phyloP scores from a whole-genome alignment of 805 yeast species.

The Zygosaccharomyces pseudorouxii region DNA sequence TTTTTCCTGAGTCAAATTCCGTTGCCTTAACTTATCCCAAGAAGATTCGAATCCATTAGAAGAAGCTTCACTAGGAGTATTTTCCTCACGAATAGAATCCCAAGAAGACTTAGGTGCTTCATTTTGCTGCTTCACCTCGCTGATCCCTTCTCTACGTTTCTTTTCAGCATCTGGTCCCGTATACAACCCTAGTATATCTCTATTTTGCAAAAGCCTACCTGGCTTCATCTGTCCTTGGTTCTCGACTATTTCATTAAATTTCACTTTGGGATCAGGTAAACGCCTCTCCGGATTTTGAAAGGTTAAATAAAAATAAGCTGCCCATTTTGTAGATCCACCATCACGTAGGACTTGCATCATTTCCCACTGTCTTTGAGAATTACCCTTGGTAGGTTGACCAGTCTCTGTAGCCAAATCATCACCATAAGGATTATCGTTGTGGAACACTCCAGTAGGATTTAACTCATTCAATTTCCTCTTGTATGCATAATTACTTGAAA shows the following conservation, averaged over 20 bases:
- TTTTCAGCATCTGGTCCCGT: slow-evolving; percentile 29
- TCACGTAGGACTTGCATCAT: slow-evolving; percentile 34
- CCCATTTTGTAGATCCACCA: slow-evolving; percentile 41
- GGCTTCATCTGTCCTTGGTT: slow-evolving; percentile 9
- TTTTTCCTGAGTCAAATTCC: neutral
- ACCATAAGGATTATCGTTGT: slow-evolving; percentile 13
- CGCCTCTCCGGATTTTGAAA: slow-evolving; percentile 47
- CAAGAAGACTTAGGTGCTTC: slow-evolving; percentile 32
- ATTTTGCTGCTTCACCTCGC: slow-evolving; percentile 4
- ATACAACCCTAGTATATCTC: slow-evolving; percentile 39
- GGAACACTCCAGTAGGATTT: slow-evolving; percentile 26
- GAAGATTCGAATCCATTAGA: slow-evolving; percentile 15
- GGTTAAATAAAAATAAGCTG: slow-evolving; percentile 49
- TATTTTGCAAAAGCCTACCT: slow-evolving; percentile 32
- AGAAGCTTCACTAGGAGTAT: slow-evolving; percentile 13
- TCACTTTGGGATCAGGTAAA: slow-evolving; percentile 51
- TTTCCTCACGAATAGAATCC: slow-evolving; percentile 36
- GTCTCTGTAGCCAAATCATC: slow-evolving; percentile 10
- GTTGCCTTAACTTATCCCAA: slow-evolving; percentile 34
- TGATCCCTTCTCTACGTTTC: slow-evolving; percentile 15
- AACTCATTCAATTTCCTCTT: slow-evolving; percentile 28
- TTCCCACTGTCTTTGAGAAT: slow-evolving; percentile 29
- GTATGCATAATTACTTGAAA: slow-evolving; percentile 34
- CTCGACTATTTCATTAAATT: slow-evolving; percentile 31
- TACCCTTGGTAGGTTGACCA: slow-evolving; percentile 11